phyloP scores from a whole-genome alignment of 139 green algal genomes.

The Chlorella sorokiniana region DNA sequence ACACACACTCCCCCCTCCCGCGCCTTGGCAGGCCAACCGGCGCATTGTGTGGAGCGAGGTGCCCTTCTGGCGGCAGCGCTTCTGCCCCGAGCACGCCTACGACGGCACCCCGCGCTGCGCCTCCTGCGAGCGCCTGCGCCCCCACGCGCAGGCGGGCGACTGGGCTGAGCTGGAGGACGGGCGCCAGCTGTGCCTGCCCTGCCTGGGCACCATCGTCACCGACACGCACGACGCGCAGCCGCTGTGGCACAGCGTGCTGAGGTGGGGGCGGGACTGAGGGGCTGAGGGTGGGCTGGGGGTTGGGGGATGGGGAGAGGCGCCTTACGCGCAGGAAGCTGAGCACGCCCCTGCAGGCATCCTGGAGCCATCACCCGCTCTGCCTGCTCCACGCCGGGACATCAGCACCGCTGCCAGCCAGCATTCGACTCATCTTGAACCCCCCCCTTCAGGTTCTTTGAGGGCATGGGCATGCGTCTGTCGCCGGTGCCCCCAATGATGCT shows the following conservation, averaged over 20 bases:
- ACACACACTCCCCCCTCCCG: background rate
- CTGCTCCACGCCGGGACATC: no score
- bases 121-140: slow-evolving; percentile 62
- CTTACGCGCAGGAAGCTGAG: no score
- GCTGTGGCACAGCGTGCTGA: slow-evolving; percentile 76
- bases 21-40: slow-evolving; percentile 23
- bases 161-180: slow-evolving; percentile 70
- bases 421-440: background rate
- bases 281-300: background rate
- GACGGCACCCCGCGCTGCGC: slow-evolving; percentile 72
- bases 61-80: slow-evolving; percentile 71
- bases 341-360: no score
- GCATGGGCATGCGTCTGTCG: slow-evolving; percentile 64
- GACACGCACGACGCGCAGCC: slow-evolving; percentile 81
- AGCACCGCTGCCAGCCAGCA: background rate
- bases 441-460: slow-evolving; percentile 49
- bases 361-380: no score
- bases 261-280: background rate
- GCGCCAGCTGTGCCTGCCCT: slow-evolving; percentile 81
- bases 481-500: slow-evolving; percentile 74
- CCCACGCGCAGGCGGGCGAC: slow-evolving; percentile 23
- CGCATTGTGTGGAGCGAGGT: slow-evolving; percentile 56
- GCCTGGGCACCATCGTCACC: slow-evolving; percentile 61
- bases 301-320: no score
- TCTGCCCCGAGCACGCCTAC: slow-evolving; percentile 60